Base-by-base conservation (phyloP, 1,284 basidiomycete genomes). In the Ustilago esculenta region DNA sequence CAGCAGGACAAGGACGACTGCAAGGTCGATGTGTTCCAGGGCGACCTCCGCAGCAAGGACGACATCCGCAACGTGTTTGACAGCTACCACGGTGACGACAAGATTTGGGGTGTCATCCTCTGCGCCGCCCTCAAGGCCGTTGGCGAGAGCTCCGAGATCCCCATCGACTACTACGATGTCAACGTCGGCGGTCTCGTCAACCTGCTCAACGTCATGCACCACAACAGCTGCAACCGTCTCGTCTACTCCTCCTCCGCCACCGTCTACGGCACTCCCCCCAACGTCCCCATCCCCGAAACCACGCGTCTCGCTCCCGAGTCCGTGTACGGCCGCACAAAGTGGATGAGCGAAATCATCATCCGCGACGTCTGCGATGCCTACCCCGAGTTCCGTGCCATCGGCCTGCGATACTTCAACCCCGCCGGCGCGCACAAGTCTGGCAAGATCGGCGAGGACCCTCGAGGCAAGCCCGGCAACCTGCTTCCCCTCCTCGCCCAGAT, bases 241-340 rank as follows among this genome's bases (percentile, higher is more conserved):
- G 94, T 99, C 65, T 99, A 98, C 85, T 97, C 94, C 1, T 97
- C 94, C 11, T 96, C 93, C 21, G 96, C 96, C 2, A 98, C 96
- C n/a, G 96, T 98, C 30, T 99, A 99, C 82, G 96, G 96, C 60
- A 94, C 89, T 3, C 96, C 96, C 8, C 89, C 91, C 41, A 85
- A 85, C 55, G 92, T 98, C 57, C 96, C 96, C 42, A 98, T 98
- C 72, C 92, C 94, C 18, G 96, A 99, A 84, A 88, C 90, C 3
- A 94, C 92, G 6, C 90, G 91, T 11, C 84, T 98, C 60, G 85
- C 90, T 79, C 92, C 95, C 2, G 90, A 94, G 82, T 95, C 92
- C 71, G 91, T 91, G 17, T 99, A 99, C 81, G 96, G 94, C 30
- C 90, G 90, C 80, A 96, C 93, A 23, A 99, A 99, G 84, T 88